These are phyloP conservation scores for Flagelloscypha sp. DNA, from an alignment of 768 basidiomycete genomes.

Conservation along the genomic window DNA sequence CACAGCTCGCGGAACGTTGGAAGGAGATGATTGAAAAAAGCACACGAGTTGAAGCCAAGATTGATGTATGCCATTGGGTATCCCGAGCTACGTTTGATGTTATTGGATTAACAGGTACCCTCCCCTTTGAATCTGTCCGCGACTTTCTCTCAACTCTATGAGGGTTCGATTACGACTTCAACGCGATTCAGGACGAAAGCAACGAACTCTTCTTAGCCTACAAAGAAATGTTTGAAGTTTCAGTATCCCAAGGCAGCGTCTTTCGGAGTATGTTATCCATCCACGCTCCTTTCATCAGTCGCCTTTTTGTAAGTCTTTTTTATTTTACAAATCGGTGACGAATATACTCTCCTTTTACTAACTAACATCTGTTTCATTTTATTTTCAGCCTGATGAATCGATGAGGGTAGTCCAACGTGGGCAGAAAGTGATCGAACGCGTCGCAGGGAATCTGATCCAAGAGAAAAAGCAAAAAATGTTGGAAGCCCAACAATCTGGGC, in stretches of 20 bases:
- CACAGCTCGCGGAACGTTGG: constrained; percentile 57
- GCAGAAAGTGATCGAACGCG: constrained; percentile 53
- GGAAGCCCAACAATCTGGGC: constrained; percentile 47
- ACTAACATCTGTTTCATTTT: constrained; percentile 1
- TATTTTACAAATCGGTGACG: neutral
- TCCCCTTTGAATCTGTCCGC: neutral
- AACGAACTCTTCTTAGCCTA: constrained; percentile 75
- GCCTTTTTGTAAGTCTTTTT: constrained; percentile 43
- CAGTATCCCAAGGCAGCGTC: constrained; percentile 47
- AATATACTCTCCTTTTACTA: constrained; percentile 3
- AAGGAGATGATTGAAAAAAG: constrained; percentile 33
- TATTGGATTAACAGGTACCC: constrained; percentile 81
- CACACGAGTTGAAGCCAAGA: constrained; percentile 24
- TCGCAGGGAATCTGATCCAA: constrained; percentile 69
- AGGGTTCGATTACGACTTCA: constrained; percentile 87
- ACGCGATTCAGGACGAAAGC: constrained; percentile 70
- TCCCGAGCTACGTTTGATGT: constrained; percentile 84
- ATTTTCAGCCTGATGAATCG: constrained; percentile 43
- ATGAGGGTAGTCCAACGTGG: constrained; percentile 45
- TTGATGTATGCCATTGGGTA: constrained; percentile 79
- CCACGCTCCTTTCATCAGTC: constrained; percentile 49
- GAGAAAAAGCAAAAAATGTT: constrained; percentile 69
- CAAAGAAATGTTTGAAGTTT: constrained; percentile 77
- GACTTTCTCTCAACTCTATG: neutral
- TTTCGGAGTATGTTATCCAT: constrained; percentile 40